Evolutionary conservation across 306 rosid genomes (phyloP), one percentile per base, ranked within the genome.

Genomic region (Acacia crassicarpa): DNA sequence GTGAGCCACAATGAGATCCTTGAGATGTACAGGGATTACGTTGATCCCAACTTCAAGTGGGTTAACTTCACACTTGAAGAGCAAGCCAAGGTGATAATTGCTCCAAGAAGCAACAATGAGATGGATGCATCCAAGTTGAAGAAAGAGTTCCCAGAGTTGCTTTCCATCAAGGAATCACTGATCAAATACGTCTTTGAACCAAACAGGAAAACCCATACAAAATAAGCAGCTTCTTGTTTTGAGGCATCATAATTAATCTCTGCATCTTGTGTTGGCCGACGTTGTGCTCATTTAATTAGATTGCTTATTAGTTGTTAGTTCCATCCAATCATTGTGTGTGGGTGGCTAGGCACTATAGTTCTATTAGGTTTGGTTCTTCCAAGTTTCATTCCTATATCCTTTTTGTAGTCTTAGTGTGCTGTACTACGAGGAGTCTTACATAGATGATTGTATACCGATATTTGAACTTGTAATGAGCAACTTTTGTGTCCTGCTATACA

Each of bases 21-120:
- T 9, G 94, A 94, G 92, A 90, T 94, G 98, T 94, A 91, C 90
- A 86, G 85, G 82, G 80, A 91, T 43, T 91, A 90, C 87, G 87
- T 94, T 32, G 88, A 94, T 74, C 93, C 93, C 2, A 68, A 65
- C 54, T 94, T 94, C 87, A 87, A 89, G 84, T 94, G 92, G 91
- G 76, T 10, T 17, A 94, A 94, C 90, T 94, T 94, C 87, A 92
- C 83, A 2, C 91, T 94, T 33, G 98, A 94, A 83, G 98, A 94
- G 84, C 98, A 94, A 88, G 97, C 98, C 84, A 90, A 92, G 86
- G 98, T 92, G 79, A 94, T 94, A 4, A 89, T 94, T 27, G 98
- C 97, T 25, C 84, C 97, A 6, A 83, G 97, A 82, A 94, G 97
- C 94, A 94, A 94, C 97, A 94, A 94, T 15, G 98, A 94, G 86